Evolutionary conservation across 1,284 basidiomycete species (phyloP).

Genomic region (Moesziomyces globuligerus): DNA sequence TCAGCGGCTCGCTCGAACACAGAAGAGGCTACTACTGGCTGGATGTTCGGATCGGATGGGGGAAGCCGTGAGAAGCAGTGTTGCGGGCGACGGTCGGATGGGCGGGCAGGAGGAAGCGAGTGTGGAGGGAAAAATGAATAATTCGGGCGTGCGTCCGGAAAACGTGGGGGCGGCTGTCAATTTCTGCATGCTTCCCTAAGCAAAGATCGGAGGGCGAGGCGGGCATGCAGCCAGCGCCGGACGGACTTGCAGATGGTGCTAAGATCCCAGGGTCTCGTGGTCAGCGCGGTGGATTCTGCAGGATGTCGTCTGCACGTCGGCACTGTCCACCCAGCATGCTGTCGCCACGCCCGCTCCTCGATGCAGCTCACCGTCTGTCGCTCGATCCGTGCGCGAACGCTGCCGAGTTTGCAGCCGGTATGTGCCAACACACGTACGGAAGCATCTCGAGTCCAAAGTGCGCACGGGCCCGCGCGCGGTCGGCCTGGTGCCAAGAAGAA

Average conservation of each 20-base stretch:
- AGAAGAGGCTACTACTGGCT: too few relatives aligned
- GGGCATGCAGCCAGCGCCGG: constrained; percentile 3
- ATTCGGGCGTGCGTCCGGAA: too few relatives aligned
- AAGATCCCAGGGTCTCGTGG: neutral
- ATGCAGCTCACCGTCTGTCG: too few relatives aligned
- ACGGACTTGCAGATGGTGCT: too few relatives aligned
- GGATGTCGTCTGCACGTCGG: neutral
- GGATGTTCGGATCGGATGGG: too few relatives aligned
- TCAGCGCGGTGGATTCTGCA: neutral
- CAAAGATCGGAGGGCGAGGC: constrained; percentile 24
- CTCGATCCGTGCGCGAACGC: too few relatives aligned
- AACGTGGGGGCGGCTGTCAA: constrained; percentile 36
- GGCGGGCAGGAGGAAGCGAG: neutral
- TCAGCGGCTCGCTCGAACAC: neutral
- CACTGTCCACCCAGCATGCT: neutral
- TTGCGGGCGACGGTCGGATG: neutral
- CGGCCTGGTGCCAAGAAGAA: too few relatives aligned
- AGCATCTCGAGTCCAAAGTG: too few relatives aligned
- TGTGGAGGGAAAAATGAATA: constrained; percentile 4
- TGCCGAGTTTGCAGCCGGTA: too few relatives aligned
- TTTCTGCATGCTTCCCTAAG: constrained; percentile 49
- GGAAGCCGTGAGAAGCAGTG: neutral
- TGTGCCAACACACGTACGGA: too few relatives aligned
- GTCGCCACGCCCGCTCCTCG: neutral
- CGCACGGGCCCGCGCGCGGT: too few relatives aligned